Conservation (phyloP, 768 basidiomycete species). For the Tricholoma bakamatsutake region DNA sequence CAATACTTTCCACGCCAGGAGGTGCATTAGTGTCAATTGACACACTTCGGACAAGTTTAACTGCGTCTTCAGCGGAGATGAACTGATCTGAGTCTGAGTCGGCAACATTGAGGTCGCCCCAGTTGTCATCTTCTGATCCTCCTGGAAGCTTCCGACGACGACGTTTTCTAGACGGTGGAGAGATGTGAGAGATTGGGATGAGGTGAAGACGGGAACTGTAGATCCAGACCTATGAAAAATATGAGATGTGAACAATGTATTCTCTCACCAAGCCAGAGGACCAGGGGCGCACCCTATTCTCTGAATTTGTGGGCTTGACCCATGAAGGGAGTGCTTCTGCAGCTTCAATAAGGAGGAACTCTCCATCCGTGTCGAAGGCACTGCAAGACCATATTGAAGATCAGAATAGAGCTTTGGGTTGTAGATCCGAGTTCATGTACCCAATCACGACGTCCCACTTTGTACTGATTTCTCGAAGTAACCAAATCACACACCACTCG, state of each 20-base stretch:
- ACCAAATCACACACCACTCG: conserved; percentile 94
- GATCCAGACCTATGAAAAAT: conserved; percentile 79
- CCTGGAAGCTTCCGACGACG: conserved; percentile 40
- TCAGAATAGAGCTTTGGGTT: not conserved
- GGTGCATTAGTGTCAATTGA: conserved; percentile 54
- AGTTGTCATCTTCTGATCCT: conserved; percentile 48
- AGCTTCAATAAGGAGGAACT: conserved; percentile 94
- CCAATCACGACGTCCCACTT: conserved; percentile 79
- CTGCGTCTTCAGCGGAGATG: conserved; percentile 55
- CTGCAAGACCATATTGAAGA: conserved; percentile 24
- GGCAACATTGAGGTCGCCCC: conserved; percentile 20
- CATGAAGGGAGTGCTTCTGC: conserved; percentile 85
- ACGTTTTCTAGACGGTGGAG: conserved; percentile 53
- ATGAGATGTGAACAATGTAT: conserved; percentile 23
- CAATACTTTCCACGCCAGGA: conserved; percentile 49
- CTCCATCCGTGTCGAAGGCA: conserved; percentile 87
- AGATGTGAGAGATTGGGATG: conserved; percentile 72
- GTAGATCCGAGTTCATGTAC: conserved; percentile 33
- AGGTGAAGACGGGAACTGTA: conserved; percentile 78
- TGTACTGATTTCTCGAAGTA: conserved; percentile 69
- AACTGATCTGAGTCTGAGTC: conserved; percentile 43
- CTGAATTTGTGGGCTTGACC: conserved; percentile 87
- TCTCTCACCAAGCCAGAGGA: conserved; percentile 27
- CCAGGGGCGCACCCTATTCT: conserved; percentile 75
- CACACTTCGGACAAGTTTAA: conserved; percentile 53